These are phyloP conservation scores for Leavenworthia alabamica DNA, from an alignment of 345 rosid species.

Conservation along the genomic window DNA sequence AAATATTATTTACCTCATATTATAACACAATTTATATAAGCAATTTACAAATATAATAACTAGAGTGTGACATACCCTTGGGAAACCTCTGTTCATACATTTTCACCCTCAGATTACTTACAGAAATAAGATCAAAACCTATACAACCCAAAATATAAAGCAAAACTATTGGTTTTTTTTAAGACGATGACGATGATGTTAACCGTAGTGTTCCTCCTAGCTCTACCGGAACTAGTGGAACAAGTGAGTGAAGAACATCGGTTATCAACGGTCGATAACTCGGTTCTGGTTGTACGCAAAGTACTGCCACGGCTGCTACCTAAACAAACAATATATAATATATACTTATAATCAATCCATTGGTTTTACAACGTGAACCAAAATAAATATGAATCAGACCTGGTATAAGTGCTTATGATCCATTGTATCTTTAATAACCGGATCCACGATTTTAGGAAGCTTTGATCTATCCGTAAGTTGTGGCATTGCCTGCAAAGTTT, in stretches of 20 bases:
- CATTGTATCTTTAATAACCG: constrained; percentile 63
- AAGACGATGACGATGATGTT: constrained; percentile 8
- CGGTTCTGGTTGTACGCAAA: constrained; percentile 91
- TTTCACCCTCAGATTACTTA: neutral
- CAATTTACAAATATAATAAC: constrained; percentile 12
- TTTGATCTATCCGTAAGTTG: constrained; percentile 83
- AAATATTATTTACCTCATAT: neutral
- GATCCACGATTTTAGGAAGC: constrained; percentile 81
- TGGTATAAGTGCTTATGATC: constrained; percentile 83
- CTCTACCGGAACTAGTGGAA: constrained; percentile 74
- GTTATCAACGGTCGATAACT: constrained; percentile 81
- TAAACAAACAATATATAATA: constrained; percentile 12
- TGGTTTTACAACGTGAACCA: neutral
- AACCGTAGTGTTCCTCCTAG: constrained; percentile 84
- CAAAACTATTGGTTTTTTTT: neutral
- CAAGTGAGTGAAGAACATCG: constrained; percentile 80
- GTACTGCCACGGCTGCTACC: constrained; percentile 94
- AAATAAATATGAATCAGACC: constrained; percentile 35
- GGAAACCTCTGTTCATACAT: neutral
- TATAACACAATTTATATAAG: neutral
- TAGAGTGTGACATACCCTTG: neutral
- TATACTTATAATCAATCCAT: neutral
- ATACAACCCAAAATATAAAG: neutral
- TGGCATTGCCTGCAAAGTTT: constrained; percentile 79
- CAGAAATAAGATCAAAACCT: neutral